These are phyloP conservation scores for Papiliotrema laurentii DNA, from an alignment of 1,284 basidiomycete species.

Conservation along the genomic window DNA sequence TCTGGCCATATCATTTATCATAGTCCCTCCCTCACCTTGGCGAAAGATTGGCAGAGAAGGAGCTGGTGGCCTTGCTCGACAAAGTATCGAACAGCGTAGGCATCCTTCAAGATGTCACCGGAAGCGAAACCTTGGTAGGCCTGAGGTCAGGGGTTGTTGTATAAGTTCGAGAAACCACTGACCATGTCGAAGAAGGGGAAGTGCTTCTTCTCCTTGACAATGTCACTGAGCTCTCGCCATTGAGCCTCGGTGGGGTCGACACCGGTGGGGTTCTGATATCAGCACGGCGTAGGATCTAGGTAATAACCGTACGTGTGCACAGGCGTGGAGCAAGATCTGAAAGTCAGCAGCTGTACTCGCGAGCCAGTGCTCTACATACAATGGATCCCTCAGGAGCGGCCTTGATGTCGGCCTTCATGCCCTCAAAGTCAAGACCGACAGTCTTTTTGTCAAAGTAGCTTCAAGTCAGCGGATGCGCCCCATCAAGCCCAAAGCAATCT, in stretches of 20 bases:
- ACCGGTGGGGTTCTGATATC: conserved; percentile 98
- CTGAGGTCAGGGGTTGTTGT: conserved; percentile 57
- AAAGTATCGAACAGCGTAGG: conserved; percentile 93
- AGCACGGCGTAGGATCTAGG: too few species aligned
- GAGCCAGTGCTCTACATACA: conserved; percentile 55
- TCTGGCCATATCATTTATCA: too few species aligned
- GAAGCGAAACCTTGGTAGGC: conserved; percentile 96
- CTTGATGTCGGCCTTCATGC: conserved; percentile 79
- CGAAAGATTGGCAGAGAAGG: conserved; percentile 88
- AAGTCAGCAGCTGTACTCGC: conserved; percentile 43
- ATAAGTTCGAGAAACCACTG: conserved; percentile 27
- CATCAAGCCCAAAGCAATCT: conserved; percentile 4
- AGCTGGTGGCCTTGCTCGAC: conserved; percentile 81
- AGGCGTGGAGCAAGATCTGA: conserved; percentile 53
- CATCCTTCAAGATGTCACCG: conserved; percentile 80
- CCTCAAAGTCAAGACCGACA: conserved; percentile 88
- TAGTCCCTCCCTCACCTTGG: conserved; percentile 68
- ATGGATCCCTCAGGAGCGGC: conserved; percentile 52
- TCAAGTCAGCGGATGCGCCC: neutral
- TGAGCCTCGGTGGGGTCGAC: conserved; percentile 91
- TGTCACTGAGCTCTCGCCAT: conserved; percentile 86
- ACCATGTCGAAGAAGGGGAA: conserved; percentile 60
- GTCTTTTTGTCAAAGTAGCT: conserved; percentile 51
- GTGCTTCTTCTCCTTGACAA: conserved; percentile 63
- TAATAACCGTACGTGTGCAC: too few species aligned